Conservation (phyloP, 768 basidiomycete genomes). For the Tylopilus subfusipes region DNA sequence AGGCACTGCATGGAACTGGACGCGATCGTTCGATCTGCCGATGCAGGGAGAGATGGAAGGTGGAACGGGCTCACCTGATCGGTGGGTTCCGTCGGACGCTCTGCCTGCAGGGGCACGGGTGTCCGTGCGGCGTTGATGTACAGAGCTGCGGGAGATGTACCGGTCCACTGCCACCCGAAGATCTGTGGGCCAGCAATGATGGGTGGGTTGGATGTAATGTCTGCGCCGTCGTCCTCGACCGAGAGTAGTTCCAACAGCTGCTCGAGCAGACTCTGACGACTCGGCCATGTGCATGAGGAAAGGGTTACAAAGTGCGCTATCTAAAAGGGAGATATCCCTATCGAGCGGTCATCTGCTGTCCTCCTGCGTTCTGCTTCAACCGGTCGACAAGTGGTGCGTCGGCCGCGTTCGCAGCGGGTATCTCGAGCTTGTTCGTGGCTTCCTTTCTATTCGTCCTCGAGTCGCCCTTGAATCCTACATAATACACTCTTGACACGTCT, state of each 20-base stretch:
- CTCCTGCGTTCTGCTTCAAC: constrained; percentile 52
- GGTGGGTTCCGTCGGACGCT: background rate
- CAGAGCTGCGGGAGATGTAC: background rate
- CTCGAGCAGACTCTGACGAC: background rate
- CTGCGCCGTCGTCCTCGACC: background rate
- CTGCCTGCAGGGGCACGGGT: background rate
- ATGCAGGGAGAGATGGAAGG: background rate
- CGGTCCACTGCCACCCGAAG: background rate
- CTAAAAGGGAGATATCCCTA: background rate
- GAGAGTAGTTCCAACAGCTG: background rate
- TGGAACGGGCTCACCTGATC: background rate
- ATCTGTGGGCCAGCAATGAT: background rate
- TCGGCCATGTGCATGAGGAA: background rate
- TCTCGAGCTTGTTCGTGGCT: constrained; percentile 58
- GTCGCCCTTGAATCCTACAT: constrained; percentile 82
- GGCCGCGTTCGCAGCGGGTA: constrained; percentile 77
- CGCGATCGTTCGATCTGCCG: background rate
- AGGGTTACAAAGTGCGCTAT: background rate
- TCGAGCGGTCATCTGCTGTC: constrained; percentile 59
- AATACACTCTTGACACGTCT: constrained; percentile 66
- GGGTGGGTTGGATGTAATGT: background rate
- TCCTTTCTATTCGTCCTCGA: constrained; percentile 52
- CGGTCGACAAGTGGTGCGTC: constrained; percentile 67
- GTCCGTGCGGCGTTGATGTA: background rate
- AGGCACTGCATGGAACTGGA: background rate